A percentile compares a stretch with the other conserved stretches of the same genome.
These are phyloP conservation scores for Candida sanyaensis DNA, from an alignment of 1,139 yeast genomes.

Conservation along the genomic window DNA sequence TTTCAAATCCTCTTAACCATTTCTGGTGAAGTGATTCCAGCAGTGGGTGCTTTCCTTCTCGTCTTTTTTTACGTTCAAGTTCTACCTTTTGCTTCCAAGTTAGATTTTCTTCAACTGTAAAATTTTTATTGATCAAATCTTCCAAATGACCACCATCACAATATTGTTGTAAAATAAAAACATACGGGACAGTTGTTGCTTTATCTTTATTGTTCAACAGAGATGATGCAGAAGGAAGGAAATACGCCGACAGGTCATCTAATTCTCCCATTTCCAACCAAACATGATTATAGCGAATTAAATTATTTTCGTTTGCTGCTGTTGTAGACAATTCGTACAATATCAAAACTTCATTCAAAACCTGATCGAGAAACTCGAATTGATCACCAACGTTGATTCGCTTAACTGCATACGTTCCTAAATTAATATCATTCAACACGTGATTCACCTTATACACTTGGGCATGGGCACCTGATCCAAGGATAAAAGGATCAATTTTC, in stretches of 20 bases:
- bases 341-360: constrained; percentile 75
- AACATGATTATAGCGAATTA: constrained; percentile 85
- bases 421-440: constrained; percentile 62
- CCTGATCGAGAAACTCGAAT: constrained; percentile 64
- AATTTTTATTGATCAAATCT: constrained; percentile 51
- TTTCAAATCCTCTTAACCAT: constrained; percentile 39
- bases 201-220: constrained; percentile 1
- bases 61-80: constrained; percentile 24
- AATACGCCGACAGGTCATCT: constrained; percentile 41
- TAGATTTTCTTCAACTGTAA: constrained; percentile 22
- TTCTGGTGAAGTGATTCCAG: constrained; percentile 4
- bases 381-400: constrained; percentile 83
- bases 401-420: constrained; percentile 83
- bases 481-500: constrained; percentile 34
- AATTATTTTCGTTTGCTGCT: constrained; percentile 52
- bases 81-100: constrained; percentile 31
- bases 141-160: constrained; percentile 89
- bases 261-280: constrained; percentile 81
- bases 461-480: constrained; percentile 86
- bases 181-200: constrained; percentile 61
- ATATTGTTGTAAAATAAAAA: constrained; percentile 80
- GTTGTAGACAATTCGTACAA: constrained; percentile 46
- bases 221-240: constrained; percentile 18
- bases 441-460: constrained; percentile 84
- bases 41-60: constrained; percentile 13